phyloP scores from a whole-genome alignment of 148 eudicot genomes.

The Rhododendron molle region DNA sequence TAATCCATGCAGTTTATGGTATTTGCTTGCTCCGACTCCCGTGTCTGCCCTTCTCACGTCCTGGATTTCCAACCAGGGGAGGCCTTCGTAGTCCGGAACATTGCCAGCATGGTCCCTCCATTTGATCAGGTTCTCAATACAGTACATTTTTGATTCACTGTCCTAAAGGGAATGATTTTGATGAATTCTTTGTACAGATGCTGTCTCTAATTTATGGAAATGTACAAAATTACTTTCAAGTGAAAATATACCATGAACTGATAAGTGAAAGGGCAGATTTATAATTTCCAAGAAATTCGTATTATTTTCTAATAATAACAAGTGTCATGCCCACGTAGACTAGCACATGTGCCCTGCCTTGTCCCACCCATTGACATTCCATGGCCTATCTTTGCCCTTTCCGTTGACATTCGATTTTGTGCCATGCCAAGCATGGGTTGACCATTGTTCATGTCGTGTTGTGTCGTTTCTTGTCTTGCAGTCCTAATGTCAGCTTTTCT shows the following conservation, averaged over 20 bases:
- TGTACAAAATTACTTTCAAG: neutral
- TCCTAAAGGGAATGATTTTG: neutral
- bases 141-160: neutral
- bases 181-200: neutral
- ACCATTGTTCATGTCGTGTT: too few species aligned
- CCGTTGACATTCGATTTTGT: neutral
- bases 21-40: conserved; percentile 86
- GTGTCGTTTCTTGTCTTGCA: too few species aligned
- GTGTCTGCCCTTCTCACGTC: conserved; percentile 81
- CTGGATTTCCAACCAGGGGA: conserved; percentile 90
- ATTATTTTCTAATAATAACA: too few species aligned
- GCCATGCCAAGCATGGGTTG: too few species aligned
- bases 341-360: too few species aligned
- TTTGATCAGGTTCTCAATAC: conserved; percentile 42
- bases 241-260: neutral
- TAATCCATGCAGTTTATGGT: conserved; percentile 65
- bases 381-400: neutral
- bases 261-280: neutral
- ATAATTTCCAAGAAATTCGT: neutral
- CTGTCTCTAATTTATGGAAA: neutral
- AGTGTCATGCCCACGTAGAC: neutral
- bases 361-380: too few species aligned
- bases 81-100: conserved; percentile 83
- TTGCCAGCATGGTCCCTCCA: conserved; percentile 93
- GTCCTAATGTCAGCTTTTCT: too few species aligned